phyloP scores from a whole-genome alignment of 2,329 filamentous ascomycete genomes.

The Colletotrichum neosansevieriae region DNA sequence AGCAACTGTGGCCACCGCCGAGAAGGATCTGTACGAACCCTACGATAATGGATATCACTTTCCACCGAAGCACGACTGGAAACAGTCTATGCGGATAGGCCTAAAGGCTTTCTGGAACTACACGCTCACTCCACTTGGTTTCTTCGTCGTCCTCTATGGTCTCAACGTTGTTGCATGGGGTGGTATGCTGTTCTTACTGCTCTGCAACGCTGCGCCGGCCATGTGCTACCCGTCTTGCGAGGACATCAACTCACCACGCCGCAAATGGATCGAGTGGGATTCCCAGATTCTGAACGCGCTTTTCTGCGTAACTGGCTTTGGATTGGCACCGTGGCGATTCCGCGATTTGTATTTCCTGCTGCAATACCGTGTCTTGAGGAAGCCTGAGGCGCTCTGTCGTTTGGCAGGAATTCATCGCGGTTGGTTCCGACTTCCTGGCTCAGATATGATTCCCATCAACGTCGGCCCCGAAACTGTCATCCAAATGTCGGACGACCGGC shows the following conservation, averaged over 20 bases:
- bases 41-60: slow-evolving; percentile 74
- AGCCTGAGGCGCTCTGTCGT: slow-evolving; percentile 70
- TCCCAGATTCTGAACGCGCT: slow-evolving; percentile 86
- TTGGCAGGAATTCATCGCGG: slow-evolving; percentile 79
- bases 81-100: slow-evolving; percentile 68
- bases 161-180: slow-evolving; percentile 91
- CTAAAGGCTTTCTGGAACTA: slow-evolving; percentile 77
- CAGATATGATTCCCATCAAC: slow-evolving; percentile 66
- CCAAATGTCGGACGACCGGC: slow-evolving; percentile 51
- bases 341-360: slow-evolving; percentile 82
- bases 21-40: slow-evolving; percentile 34
- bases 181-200: slow-evolving; percentile 88
- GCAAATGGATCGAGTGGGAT: slow-evolving; percentile 87
- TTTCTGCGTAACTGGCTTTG: slow-evolving; percentile 90
- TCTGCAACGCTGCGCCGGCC: slow-evolving; percentile 79
- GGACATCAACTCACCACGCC: slow-evolving; percentile 79
- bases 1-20: slow-evolving; percentile 25
- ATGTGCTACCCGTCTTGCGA: slow-evolving; percentile 81
- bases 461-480: slow-evolving; percentile 66
- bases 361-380: slow-evolving; percentile 68
- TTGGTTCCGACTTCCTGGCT: slow-evolving; percentile 81
- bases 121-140: slow-evolving; percentile 79
- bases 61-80: slow-evolving; percentile 70
- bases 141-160: slow-evolving; percentile 82
- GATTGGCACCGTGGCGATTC: slow-evolving; percentile 86